Evolutionary conservation across 805 yeast genomes (phyloP), one percentile per base, ranked within the genome.

Genomic region (Candida khao-thaluensis): DNA sequence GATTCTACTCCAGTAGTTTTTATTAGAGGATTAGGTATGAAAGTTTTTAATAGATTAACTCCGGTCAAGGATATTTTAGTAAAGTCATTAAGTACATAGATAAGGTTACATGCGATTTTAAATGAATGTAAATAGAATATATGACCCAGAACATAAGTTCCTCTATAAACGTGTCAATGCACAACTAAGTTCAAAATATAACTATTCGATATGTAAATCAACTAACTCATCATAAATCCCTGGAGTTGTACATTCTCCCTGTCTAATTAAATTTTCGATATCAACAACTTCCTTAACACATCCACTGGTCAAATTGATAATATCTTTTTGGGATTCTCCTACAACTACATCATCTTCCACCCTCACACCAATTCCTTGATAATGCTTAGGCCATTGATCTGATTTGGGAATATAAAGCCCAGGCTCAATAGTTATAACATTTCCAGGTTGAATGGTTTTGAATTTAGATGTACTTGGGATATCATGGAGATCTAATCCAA

Each of bases 401-500:
- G 71, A 71, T 48, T 76, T 71, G 1, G 99, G 98, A 30, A 95
- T 76, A 57, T 93, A 93, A 20, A 93, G 73, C 18, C 99, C 99
- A 0, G 99, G 99, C 59, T 95, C 99, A 17, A 95, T 79, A 2
- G 99, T 93, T 34, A 93, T 71, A 3, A 91, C 97, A 56, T 88
- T 95, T 16, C 90, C 90, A 15, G 69, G 66, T 32, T 62, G 62
- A 33, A 93, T 57, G 22, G 65, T 64, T 16, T 72, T 69, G 40
- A 66, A 67, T 46, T 88, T 71, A 3, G 91, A 74, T 27, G 71
- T 72, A 2, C 71, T 60, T 4, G 95, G 95, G 25, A 79, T 71
- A 55, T 87, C 96, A 61, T 87, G 96, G 17, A 90, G 85, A 53
- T 90, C 99, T 24, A 93, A 65, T 0, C 99, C 99, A 26, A 93